These are phyloP conservation scores for Aspergillus piperis DNA, from an alignment of 2,329 filamentous ascomycete species.

Conservation along the genomic window DNA sequence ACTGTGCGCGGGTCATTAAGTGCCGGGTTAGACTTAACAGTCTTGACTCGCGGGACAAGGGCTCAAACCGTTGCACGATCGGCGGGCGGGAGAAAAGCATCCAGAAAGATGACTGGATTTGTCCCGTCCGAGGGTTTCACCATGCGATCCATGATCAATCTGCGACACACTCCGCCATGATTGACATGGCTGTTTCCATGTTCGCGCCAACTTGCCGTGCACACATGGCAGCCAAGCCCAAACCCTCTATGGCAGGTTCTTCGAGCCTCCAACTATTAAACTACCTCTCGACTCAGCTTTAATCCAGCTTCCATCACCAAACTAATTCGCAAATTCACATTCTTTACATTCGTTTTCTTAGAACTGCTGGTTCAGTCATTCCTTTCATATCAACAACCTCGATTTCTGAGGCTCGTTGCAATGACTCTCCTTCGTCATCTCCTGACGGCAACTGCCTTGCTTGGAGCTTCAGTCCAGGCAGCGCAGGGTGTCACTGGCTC, in stretches of 20 bases:
- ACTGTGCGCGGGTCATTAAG: background rate
- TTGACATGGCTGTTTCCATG: slow-evolving; percentile 1
- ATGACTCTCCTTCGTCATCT: slow-evolving; percentile 26
- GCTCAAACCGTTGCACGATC: background rate
- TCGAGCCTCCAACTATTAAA: background rate
- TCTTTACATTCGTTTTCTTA: background rate
- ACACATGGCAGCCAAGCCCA: background rate
- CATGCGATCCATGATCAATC: background rate
- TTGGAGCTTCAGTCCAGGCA: slow-evolving; percentile 23
- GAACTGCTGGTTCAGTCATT: slow-evolving; percentile 15
- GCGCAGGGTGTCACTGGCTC: slow-evolving; percentile 28
- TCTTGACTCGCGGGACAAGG: background rate
- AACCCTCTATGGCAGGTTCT: background rate
- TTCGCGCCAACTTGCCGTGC: background rate
- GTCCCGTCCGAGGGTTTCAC: slow-evolving; percentile 2
- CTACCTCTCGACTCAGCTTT: background rate
- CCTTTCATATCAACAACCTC: background rate
- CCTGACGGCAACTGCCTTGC: slow-evolving; percentile 20
- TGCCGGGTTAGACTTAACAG: background rate
- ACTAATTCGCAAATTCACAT: background rate
- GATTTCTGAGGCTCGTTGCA: background rate
- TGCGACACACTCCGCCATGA: slow-evolving; percentile 1
- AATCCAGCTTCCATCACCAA: background rate
- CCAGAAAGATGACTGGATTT: background rate
- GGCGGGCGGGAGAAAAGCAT: background rate